Conservation (phyloP, 129 eudicot species). For the sunflower (Helianthus annuus) region HanXRQr2.0-SUNRISE NC_035446.2:146333883-146334382, state of each 20-base stretch:
- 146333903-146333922: conserved; percentile 86
- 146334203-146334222: too few relatives aligned
- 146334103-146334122: background rate
- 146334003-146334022: background rate
- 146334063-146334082: background rate
- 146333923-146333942: conserved; percentile 93
- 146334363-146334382: too few relatives aligned
- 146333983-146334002: conserved; percentile 28
- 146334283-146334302: too few relatives aligned
- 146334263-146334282: too few relatives aligned
- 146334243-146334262: too few relatives aligned
- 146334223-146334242: too few relatives aligned
- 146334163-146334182: background rate
- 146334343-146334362: too few relatives aligned
- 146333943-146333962: conserved; percentile 95
- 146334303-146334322: too few relatives aligned
- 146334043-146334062: conserved; percentile 18
- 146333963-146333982: conserved; percentile 83
- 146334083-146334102: background rate
- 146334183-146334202: too few relatives aligned
- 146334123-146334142: conserved; percentile 1
- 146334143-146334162: background rate
- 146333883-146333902: conserved; percentile 86
- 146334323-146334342: too few relatives aligned
- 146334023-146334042: conserved; percentile 2